Evolutionary conservation across 2,329 filamentous ascomycete species (phyloP).

Genomic region (Colletotrichum sp.): DNA sequence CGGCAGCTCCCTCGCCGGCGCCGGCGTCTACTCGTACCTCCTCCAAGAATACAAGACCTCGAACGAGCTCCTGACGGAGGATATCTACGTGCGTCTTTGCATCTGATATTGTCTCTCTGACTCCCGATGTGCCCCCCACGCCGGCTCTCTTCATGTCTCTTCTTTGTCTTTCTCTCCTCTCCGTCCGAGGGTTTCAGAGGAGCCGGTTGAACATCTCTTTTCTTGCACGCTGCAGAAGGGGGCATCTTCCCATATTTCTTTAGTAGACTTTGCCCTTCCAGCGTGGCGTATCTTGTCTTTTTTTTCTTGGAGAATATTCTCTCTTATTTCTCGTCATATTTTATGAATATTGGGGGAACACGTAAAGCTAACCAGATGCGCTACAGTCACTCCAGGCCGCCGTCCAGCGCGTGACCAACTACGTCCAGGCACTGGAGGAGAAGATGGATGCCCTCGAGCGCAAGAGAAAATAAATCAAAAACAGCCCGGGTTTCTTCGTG

Average conservation of each 20-base stretch:
- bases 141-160: neutral
- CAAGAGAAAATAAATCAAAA: constrained; percentile 64
- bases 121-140: neutral
- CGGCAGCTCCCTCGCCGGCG: constrained; percentile 79
- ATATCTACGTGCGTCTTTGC: constrained; percentile 83
- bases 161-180: constrained; percentile 19
- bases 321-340: too few relatives aligned
- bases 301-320: neutral
- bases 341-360: too few relatives aligned
- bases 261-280: constrained; percentile 2
- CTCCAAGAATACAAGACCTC: constrained; percentile 91
- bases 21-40: constrained; percentile 88
- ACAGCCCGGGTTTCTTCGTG: neutral
- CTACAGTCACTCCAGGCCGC: constrained; percentile 81
- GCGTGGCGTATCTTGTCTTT: neutral
- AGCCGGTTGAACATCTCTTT: neutral
- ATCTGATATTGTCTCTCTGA: constrained; percentile 33
- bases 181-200: neutral
- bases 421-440: constrained; percentile 81
- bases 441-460: constrained; percentile 70
- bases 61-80: constrained; percentile 91
- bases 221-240: neutral
- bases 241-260: neutral
- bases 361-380: neutral
- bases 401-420: constrained; percentile 83